These are phyloP conservation scores for Coemansia sp. DNA, from an alignment of 192 early-diverging fungal species.

Conservation along the genomic window DNA sequence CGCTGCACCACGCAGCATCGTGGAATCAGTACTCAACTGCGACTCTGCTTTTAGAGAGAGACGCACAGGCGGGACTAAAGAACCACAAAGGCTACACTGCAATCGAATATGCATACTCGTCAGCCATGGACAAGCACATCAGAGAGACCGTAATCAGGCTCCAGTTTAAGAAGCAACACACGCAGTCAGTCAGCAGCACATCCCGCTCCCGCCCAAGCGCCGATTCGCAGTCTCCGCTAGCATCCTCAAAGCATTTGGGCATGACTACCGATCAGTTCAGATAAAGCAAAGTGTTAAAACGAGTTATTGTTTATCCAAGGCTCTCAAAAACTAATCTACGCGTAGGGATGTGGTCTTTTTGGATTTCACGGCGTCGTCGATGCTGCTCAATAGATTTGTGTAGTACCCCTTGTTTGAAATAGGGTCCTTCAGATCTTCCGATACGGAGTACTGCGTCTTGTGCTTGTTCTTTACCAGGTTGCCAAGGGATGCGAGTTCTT, in stretches of 20 bases:
- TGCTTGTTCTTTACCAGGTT: slow-evolving; percentile 31
- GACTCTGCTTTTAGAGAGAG: slow-evolving; percentile 34
- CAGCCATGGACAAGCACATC: slow-evolving; percentile 44
- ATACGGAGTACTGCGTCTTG: slow-evolving; percentile 25
- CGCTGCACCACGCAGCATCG: slow-evolving; percentile 46
- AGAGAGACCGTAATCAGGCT: slow-evolving; percentile 20
- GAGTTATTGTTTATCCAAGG: no score
- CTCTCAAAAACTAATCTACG: slow-evolving; percentile 21
- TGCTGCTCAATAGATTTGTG: slow-evolving; percentile 35
- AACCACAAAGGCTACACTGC: slow-evolving; percentile 54
- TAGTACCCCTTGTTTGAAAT: slow-evolving; percentile 42
- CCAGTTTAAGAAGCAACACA: slow-evolving; percentile 36
- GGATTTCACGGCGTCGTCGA: slow-evolving; percentile 28
- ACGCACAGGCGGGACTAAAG: slow-evolving; percentile 33
- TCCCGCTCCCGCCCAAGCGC: slow-evolving; percentile 21
- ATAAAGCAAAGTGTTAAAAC: slow-evolving; percentile 5
- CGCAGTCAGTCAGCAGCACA: slow-evolving; percentile 18
- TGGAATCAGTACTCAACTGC: slow-evolving; percentile 47
- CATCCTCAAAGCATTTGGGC: slow-evolving; percentile 13
- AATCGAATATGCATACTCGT: slow-evolving; percentile 46
- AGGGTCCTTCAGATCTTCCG: slow-evolving; percentile 25
- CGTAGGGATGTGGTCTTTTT: slow-evolving; percentile 29
- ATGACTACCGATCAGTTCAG: slow-evolving; percentile 16
- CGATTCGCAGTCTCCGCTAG: slow-evolving; percentile 14
- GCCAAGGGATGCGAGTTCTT: slow-evolving; percentile 27